Conservation (phyloP, 2,329 filamentous ascomycete genomes). For the Exutisphaerella laricina region DNA sequence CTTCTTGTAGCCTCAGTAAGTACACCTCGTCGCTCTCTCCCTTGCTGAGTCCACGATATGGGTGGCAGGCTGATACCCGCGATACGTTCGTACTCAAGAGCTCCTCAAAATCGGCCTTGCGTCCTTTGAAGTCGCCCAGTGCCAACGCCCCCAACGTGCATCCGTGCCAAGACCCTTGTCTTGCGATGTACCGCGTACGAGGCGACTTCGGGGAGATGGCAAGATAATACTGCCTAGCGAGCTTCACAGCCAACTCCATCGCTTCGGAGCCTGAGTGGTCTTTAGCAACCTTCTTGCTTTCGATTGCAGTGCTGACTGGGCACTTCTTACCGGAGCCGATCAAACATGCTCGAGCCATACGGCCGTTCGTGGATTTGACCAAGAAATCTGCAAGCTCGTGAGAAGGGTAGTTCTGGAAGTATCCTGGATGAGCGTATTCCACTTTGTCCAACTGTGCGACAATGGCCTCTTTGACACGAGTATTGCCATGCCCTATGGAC, state of each 20-base stretch:
- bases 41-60: slow-evolving; percentile 32
- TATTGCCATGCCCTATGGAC: slow-evolving; percentile 12
- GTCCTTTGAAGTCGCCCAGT: slow-evolving; percentile 32
- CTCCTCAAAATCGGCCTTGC: slow-evolving; percentile 30
- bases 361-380: neutral
- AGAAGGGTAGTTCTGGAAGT: slow-evolving; percentile 49
- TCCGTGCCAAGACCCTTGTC: slow-evolving; percentile 46
- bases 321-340: too few relatives aligned
- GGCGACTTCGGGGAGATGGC: slow-evolving; percentile 35
- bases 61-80: slow-evolving; percentile 26
- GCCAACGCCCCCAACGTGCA: slow-evolving; percentile 46
- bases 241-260: slow-evolving; percentile 44
- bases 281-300: too few relatives aligned
- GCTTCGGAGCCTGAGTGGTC: slow-evolving; percentile 36
- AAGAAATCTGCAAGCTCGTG: slow-evolving; percentile 44
- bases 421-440: slow-evolving; percentile 51
- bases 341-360: slow-evolving; percentile 10
- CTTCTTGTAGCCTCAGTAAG: slow-evolving; percentile 36
- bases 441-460: slow-evolving; percentile 52
- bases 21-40: slow-evolving; percentile 39
- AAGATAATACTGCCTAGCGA: slow-evolving; percentile 45
- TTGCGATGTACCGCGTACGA: slow-evolving; percentile 40
- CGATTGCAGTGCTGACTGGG: too few relatives aligned
- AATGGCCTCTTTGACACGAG: slow-evolving; percentile 51
- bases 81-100: slow-evolving; percentile 30